A percentile compares a stretch with the other conserved stretches of the same genome.
Evolutionary conservation across 2,329 filamentous ascomycete genomes (phyloP).

Genomic region (Curvularia sp.): DNA sequence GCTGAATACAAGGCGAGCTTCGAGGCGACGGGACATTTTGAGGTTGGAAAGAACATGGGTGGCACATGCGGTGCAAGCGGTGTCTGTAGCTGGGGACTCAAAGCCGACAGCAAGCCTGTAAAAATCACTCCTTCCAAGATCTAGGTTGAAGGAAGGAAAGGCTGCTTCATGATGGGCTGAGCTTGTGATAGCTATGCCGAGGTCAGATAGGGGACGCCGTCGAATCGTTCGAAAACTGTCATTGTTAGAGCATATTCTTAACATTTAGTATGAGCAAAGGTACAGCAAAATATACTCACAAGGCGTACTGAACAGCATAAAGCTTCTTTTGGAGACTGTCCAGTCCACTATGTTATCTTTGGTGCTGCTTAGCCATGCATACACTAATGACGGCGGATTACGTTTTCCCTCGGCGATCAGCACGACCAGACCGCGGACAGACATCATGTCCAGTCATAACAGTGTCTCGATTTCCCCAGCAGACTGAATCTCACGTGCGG

Average conservation of each 20-base stretch:
- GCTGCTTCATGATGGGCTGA: background rate
- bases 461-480: background rate
- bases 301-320: background rate
- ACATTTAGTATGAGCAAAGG: background rate
- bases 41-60: constrained; percentile 22
- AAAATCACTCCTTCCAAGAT: constrained; percentile 6
- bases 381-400: constrained; percentile 6
- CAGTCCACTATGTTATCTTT: background rate
- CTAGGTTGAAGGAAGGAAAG: background rate
- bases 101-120: background rate
- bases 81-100: constrained; percentile 24
- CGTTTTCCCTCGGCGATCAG: constrained; percentile 8
- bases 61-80: constrained; percentile 34
- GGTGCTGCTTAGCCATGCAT: background rate
- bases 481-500: background rate
- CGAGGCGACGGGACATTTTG: constrained; percentile 26
- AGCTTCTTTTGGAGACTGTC: background rate
- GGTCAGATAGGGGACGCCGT: background rate
- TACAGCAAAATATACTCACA: background rate
- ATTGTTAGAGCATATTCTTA: background rate
- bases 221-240: background rate
- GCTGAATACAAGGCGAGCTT: constrained; percentile 23
- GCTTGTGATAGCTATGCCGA: background rate
- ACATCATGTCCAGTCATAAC: constrained; percentile 5
- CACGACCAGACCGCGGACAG: background rate